Percentiles rank a stretch among this genome's conserved stretches.
These are phyloP conservation scores for Leccinum disarticulatum DNA, from an alignment of 768 basidiomycete species.

Conservation along the genomic window DNA sequence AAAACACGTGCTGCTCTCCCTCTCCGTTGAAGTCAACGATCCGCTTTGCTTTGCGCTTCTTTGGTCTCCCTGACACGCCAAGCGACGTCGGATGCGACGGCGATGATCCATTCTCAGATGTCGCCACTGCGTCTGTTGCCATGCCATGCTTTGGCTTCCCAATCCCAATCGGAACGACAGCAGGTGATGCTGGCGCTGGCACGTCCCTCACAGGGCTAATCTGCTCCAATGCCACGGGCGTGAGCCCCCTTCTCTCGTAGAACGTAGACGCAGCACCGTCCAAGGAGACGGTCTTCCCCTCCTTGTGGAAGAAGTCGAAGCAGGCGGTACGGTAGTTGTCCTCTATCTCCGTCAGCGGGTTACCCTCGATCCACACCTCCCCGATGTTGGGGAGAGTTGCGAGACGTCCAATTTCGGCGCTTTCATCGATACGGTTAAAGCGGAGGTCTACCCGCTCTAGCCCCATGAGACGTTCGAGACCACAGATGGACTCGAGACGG, in stretches of 20 bases:
- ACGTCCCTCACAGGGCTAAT: constrained; percentile 49
- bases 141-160: constrained; percentile 22
- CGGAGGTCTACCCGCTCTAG: constrained; percentile 86
- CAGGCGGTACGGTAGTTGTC: constrained; percentile 74
- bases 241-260: constrained; percentile 66
- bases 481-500: constrained; percentile 92
- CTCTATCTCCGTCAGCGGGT: constrained; percentile 72
- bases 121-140: constrained; percentile 20
- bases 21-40: constrained; percentile 76
- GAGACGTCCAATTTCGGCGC: constrained; percentile 81
- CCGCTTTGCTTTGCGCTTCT: constrained; percentile 65
- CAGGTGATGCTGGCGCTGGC: constrained; percentile 56
- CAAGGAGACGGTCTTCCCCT: constrained; percentile 74
- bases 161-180: constrained; percentile 55
- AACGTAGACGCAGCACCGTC: constrained; percentile 73
- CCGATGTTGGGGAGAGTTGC: constrained; percentile 74
- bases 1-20: constrained; percentile 36
- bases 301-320: constrained; percentile 82
- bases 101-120: constrained; percentile 26
- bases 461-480: constrained; percentile 83
- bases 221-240: constrained; percentile 48
- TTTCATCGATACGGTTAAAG: constrained; percentile 76
- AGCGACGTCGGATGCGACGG: constrained; percentile 46
- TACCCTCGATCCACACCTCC: constrained; percentile 83
- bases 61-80: constrained; percentile 41